phyloP scores from a whole-genome alignment of 2,329 filamentous ascomycete genomes.

The Penicillium sp. region DNA sequence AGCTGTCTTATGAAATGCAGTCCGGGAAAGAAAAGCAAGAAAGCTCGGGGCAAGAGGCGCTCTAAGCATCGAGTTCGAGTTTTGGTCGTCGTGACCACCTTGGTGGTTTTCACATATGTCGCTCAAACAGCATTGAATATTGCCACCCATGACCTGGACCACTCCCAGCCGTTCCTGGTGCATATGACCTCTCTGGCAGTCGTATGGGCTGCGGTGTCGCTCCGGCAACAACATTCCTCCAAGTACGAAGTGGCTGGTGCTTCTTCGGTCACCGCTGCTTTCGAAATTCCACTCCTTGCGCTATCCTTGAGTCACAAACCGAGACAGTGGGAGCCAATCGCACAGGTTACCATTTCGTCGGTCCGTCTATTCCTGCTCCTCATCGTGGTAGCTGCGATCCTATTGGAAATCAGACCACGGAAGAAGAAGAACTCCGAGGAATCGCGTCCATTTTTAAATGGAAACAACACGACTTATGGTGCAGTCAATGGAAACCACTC shows the following conservation, averaged over 20 bases:
- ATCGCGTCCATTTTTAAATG: slow-evolving; percentile 6
- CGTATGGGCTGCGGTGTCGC: slow-evolving; percentile 5
- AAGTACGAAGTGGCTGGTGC: slow-evolving; percentile 5
- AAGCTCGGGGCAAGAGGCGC: neutral
- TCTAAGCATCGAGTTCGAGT: neutral
- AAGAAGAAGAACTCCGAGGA: slow-evolving; percentile 3
- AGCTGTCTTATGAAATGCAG: neutral
- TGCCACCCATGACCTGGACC: slow-evolving; percentile 7
- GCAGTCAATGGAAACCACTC: slow-evolving; percentile 1
- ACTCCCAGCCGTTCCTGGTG: slow-evolving; percentile 8
- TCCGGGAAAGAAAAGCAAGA: slow-evolving; percentile 3
- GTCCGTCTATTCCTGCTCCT: slow-evolving; percentile 1
- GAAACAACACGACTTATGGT: slow-evolving; percentile 1
- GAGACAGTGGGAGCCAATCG: slow-evolving; percentile 8
- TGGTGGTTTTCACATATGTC: slow-evolving; percentile 8
- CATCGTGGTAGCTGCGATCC: neutral
- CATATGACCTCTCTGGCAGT: slow-evolving; percentile 11
- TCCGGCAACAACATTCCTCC: slow-evolving; percentile 2
- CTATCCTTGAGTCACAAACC: slow-evolving; percentile 5
- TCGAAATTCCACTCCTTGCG: slow-evolving; percentile 11
- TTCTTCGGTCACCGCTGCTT: slow-evolving; percentile 10
- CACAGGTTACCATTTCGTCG: neutral
- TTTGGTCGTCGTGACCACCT: neutral
- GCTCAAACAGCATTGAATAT: slow-evolving; percentile 2
- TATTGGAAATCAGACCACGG: slow-evolving; percentile 1